Base-by-base conservation (phyloP, 2,329 filamentous ascomycete genomes). In the Fusarium aywerte region DNA sequence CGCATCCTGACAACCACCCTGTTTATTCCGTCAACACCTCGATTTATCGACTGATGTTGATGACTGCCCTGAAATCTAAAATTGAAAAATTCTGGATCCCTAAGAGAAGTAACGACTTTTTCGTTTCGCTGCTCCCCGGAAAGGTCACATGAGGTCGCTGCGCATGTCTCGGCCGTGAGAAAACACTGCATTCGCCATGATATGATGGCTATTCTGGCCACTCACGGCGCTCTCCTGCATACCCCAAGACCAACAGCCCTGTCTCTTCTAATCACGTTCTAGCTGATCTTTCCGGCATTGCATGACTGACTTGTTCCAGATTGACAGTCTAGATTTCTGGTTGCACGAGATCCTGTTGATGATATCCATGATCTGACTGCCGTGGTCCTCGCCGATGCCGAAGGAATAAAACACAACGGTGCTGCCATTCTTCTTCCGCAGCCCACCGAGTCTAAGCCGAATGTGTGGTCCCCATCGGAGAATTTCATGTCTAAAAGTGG, bases 1-100 rank as follows among this genome's bases (percentile, higher is more conserved):
- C n/a, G 9, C 43, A 40, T 49, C 38, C 51, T 71, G 53, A 53
- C 53, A 47, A 38, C 49, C 47, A 57, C 56, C 65, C 67, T 74
- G 69, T 62, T 74, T 72, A 62, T 74, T 65, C 70, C 72, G 69
- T 61, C 42, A 57, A 62, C 42, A 70, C 45, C 29, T 70, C 56
- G 33, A 55, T 45, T 62, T 58, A 67, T 69, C 65, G 60, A 71
- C 71, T 65, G 69, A 64, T 64, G 42, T 32, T 52, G 45, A 53
- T 52, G 45, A 55, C 48, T 64, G 58, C 63, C 58, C 38, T 48
- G n/a, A n/a, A n/a, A n/a, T n/a, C n/a, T n/a, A n/a, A 27, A 44
- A 59, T 60, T n/a, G n/a, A n/a, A 18, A 31, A 42, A 39, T 35
- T 56, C 55, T 63, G 27, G 52, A 47, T 40, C 58, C 49, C 44